Base-by-base conservation (phyloP, 2,329 filamentous ascomycete species). In the Clonostachys chloroleuca region DNA sequence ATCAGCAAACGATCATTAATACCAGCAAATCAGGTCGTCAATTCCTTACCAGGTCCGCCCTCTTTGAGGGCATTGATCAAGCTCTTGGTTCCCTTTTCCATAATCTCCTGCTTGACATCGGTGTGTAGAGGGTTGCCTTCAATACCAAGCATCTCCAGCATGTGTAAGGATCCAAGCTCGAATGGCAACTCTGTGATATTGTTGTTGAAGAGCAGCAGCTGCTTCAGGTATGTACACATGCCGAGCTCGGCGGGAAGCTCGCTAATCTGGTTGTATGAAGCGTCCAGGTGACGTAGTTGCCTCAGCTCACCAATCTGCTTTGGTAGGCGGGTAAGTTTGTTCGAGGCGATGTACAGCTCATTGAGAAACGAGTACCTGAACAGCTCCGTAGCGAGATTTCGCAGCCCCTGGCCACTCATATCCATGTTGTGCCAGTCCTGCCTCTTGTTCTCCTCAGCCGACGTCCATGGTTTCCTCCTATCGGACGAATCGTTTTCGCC, bases 341-440 rank as follows among this genome's bases (percentile, higher is more conserved):
- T 99, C 55, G 91, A 92, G 57, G 91, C 91, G 52, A 99, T 83
- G 65, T 95, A 96, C 33, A 99, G 80, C 67, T 95, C 92, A 55
- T 88, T 88, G 48, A 99, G 74, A 65, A 99, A 97, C 41, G 79
- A 79, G 68, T 97, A 99, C 55, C 80, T 77, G 71, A 97, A 97
- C 34, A 99, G 75, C 41, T 87, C 81, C 9, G 81, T 72, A 1
- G 91, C 84, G 34, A 99, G 75, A 49, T 90, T 88, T 55, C 91
- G 86, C 43, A 99, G 74, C 17, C 92, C 92, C 70, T 97, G 94
- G n/a, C 94, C 94, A 57, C 92, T 94, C 64, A 97, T 86, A 67
- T 99, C 94, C 57, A 99, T 76, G 54, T 92, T 91, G 64, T 89
- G 83, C 94, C 94, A 97, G 59, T 92, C 87, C 65, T 96, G 87